Percentiles rank a stretch among this genome's conserved stretches.
These are phyloP conservation scores for Microcyclospora pomicola DNA, from an alignment of 2,329 filamentous ascomycete species.

Conservation along the genomic window DNA sequence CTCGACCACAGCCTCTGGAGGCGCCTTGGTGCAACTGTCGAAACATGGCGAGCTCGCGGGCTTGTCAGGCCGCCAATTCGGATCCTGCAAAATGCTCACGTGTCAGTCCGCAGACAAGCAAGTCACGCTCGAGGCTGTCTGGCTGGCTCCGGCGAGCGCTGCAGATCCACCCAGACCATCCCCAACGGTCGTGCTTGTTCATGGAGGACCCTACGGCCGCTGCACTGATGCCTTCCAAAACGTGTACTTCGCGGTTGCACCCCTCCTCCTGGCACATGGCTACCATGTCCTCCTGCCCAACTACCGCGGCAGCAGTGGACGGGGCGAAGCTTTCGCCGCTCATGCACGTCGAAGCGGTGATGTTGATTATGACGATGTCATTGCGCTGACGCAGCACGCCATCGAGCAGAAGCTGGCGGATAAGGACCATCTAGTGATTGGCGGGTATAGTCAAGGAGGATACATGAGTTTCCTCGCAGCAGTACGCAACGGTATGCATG, in stretches of 20 bases:
- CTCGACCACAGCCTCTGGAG: constrained; percentile 12
- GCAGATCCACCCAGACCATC: constrained; percentile 9
- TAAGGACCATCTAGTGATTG: constrained; percentile 20
- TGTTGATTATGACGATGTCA: constrained; percentile 26
- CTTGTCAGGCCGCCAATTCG: constrained; percentile 10
- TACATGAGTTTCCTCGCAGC: constrained; percentile 25
- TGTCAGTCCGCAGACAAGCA: constrained; percentile 18
- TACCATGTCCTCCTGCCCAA: constrained; percentile 27
- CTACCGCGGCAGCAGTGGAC: constrained; percentile 26
- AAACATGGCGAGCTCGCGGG: constrained; percentile 2
- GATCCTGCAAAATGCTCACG: constrained; percentile 11
- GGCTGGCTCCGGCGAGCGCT: constrained; percentile 11
- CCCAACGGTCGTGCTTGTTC: constrained; percentile 24
- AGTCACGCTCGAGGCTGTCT: constrained; percentile 18
- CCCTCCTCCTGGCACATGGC: constrained; percentile 23
- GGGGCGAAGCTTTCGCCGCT: constrained; percentile 22
- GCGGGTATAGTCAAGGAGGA: constrained; percentile 28
- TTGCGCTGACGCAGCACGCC: constrained; percentile 22
- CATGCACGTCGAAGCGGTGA: constrained; percentile 21
- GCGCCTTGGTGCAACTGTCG: constrained; percentile 3
- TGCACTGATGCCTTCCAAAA: constrained; percentile 20
- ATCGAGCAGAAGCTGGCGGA: constrained; percentile 23
- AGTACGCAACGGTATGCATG: constrained; percentile 24
- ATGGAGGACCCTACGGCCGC: constrained; percentile 24
- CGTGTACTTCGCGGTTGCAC: constrained; percentile 17